Conservation (phyloP, 805 yeast genomes). For the Cephaloascus albidus region DNA sequence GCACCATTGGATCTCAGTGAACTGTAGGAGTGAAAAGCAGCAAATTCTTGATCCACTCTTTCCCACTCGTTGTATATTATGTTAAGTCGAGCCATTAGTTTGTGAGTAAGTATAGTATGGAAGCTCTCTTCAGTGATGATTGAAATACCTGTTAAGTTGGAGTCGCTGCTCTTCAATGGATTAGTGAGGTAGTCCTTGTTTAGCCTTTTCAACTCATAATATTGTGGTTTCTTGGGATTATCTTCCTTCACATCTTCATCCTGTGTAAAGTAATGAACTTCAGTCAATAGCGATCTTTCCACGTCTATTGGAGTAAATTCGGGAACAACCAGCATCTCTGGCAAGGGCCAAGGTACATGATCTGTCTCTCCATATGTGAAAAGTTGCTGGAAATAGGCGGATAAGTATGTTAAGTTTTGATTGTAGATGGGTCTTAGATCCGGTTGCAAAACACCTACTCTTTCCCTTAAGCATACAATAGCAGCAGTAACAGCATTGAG, state of each 20-base stretch:
- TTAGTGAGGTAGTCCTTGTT: constrained; percentile 62
- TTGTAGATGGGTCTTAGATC: constrained; percentile 69
- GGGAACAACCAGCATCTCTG: constrained; percentile 58
- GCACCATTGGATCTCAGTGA: constrained; percentile 31
- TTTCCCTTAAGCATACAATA: constrained; percentile 70
- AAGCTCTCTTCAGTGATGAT: constrained; percentile 24
- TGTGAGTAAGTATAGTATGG: constrained; percentile 50
- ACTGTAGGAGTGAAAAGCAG: constrained; percentile 30
- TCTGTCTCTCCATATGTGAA: constrained; percentile 9
- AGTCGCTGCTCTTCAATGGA: constrained; percentile 46
- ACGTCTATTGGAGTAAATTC: constrained; percentile 65
- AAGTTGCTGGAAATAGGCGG: constrained; percentile 46
- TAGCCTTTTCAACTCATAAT: constrained; percentile 53
- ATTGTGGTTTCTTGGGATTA: constrained; percentile 20
- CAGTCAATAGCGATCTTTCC: constrained; percentile 66
- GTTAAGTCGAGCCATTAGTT: constrained; percentile 47
- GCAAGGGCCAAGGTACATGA: constrained; percentile 60
- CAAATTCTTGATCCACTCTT: constrained; percentile 35
- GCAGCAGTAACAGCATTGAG: constrained; percentile 72
- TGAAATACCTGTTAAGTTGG: constrained; percentile 40
- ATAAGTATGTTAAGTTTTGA: constrained; percentile 52
- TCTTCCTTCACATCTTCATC: constrained; percentile 32
- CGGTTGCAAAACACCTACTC: constrained; percentile 75
- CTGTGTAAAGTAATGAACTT: constrained; percentile 57
- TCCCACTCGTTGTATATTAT: constrained; percentile 32